Evolutionary conservation across 305 asterid genomes (phyloP).

Genomic region (Withania somnifera): DNA sequence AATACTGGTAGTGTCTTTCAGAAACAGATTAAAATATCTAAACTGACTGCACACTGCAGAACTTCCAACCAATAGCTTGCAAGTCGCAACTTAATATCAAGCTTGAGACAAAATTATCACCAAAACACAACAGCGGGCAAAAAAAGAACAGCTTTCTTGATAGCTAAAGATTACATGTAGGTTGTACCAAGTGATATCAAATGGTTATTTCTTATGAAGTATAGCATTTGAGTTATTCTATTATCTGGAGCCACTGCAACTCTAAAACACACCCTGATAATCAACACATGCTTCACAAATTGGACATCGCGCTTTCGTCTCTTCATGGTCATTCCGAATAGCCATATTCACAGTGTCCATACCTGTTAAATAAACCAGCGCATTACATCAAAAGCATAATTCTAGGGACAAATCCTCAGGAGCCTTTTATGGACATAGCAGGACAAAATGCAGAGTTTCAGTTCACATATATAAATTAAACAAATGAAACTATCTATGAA

Average conservation of each 20-base stretch:
- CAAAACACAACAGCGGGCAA: background rate
- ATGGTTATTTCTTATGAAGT: background rate
- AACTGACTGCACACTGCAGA: background rate
- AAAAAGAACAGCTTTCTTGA: background rate
- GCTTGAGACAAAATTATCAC: background rate
- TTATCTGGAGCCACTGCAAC: background rate
- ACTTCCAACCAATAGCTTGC: background rate
- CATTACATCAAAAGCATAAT: background rate
- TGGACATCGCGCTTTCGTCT: background rate
- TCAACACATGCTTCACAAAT: background rate
- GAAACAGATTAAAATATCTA: background rate
- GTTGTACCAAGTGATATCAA: background rate
- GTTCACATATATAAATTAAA: background rate
- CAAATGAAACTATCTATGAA: no score
- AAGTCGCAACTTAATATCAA: background rate
- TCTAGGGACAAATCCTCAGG: background rate
- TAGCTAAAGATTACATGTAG: background rate
- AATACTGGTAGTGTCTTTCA: background rate
- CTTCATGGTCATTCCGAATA: background rate
- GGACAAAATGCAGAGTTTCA: background rate
- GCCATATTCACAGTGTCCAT: background rate
- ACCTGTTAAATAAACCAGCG: background rate
- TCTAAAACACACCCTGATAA: background rate
- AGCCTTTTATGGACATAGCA: background rate
- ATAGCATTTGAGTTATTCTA: background rate